These are phyloP conservation scores for Encephalitozoon cuniculi DNA, from an alignment of 371 early-diverging fungal genomes.

Conservation along the genomic window DNA sequence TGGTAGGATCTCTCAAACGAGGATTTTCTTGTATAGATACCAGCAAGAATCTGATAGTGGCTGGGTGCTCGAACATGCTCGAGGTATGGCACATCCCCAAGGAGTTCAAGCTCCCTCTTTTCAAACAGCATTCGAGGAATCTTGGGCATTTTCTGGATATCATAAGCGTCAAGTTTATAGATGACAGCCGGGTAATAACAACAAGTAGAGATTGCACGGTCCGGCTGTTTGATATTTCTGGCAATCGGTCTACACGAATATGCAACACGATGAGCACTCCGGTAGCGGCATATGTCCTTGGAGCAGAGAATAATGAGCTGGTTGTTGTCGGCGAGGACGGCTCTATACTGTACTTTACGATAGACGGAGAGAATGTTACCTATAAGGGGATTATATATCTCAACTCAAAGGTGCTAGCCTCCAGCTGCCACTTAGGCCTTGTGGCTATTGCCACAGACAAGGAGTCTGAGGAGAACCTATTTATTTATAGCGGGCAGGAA, in stretches of 20 bases:
- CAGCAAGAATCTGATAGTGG: slow-evolving; percentile 18
- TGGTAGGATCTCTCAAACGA: slow-evolving; percentile 10
- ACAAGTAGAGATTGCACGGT: slow-evolving; percentile 34
- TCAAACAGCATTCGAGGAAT: slow-evolving; percentile 9
- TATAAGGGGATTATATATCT: not conserved
- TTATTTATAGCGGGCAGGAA: slow-evolving; percentile 6
- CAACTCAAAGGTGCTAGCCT: not conserved
- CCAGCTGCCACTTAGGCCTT: not conserved
- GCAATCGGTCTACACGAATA: not conserved
- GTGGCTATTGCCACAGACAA: not conserved
- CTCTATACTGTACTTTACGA: not conserved
- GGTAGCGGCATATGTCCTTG: not conserved
- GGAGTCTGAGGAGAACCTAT: not conserved
- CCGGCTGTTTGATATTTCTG: slow-evolving; percentile 10
- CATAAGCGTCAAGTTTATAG: slow-evolving; percentile 5
- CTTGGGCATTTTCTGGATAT: slow-evolving; percentile 14
- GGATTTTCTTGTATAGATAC: not conserved
- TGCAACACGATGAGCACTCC: slow-evolving; percentile 4
- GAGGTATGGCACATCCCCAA: slow-evolving; percentile 49
- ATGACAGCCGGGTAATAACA: slow-evolving; percentile 10
- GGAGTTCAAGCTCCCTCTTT: slow-evolving; percentile 36
- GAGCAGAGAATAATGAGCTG: not conserved
- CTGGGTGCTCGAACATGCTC: slow-evolving; percentile 4
- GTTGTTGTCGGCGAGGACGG: slow-evolving; percentile 15
- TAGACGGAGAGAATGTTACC: not conserved